A percentile compares a stretch with the other conserved stretches of the same genome.
These are phyloP conservation scores for Turnera subulata DNA, from an alignment of 345 rosid genomes.

Conservation along the genomic window DNA sequence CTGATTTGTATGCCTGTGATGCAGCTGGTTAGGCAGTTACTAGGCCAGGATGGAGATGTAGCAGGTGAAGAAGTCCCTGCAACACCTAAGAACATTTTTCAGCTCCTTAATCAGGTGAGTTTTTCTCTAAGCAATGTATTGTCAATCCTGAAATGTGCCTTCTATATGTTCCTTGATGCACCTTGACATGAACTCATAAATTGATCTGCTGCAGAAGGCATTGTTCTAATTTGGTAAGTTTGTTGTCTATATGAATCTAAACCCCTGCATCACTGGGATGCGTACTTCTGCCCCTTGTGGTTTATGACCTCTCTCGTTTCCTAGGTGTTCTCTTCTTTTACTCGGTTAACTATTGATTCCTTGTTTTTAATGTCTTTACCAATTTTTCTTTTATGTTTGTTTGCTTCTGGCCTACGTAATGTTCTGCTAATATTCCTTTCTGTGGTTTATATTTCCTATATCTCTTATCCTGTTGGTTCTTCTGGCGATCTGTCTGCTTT, in stretches of 20 bases:
- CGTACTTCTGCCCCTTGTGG: no score
- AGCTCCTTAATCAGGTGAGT: slow-evolving; percentile 77
- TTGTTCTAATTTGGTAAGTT: no score
- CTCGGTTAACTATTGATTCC: no score
- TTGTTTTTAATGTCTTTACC: no score
- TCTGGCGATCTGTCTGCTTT: slow-evolving; percentile 6
- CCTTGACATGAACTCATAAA: not conserved
- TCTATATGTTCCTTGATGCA: not conserved
- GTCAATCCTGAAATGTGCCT: not conserved
- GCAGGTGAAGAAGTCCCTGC: slow-evolving; percentile 20
- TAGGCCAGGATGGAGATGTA: slow-evolving; percentile 72
- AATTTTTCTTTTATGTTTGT: no score
- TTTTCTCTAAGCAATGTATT: not conserved
- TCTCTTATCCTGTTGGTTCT: not conserved
- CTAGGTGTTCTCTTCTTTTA: no score
- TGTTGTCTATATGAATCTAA: no score
- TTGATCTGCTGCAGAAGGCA: no score
- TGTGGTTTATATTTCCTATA: not conserved
- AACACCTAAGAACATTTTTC: slow-evolving; percentile 80
- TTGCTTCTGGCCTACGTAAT: no score
- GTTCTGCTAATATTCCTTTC: not conserved
- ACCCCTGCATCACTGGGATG: no score
- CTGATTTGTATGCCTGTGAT: slow-evolving; percentile 4
- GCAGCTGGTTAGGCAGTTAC: slow-evolving; percentile 79
- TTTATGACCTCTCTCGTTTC: no score